Percentiles rank a stretch among this genome's conserved stretches.
These are phyloP conservation scores for Colletotrichum chrysophilum DNA, from an alignment of 2,329 filamentous ascomycete genomes.

Conservation along the genomic window DNA sequence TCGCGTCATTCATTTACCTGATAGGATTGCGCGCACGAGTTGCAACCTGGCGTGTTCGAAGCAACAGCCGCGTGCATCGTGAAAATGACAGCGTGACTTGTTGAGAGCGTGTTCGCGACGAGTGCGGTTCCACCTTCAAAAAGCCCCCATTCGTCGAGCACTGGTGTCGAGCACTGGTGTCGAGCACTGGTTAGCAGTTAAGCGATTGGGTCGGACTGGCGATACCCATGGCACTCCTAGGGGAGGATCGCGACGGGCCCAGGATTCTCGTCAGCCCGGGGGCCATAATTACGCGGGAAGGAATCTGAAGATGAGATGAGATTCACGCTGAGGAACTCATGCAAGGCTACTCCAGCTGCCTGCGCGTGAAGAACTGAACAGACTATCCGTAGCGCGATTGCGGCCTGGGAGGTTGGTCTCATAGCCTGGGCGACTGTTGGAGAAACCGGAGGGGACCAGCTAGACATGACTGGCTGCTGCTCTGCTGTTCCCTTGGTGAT, in stretches of 20 bases:
- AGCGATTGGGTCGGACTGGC: background rate
- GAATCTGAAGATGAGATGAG: slow-evolving; percentile 9
- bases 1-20: background rate
- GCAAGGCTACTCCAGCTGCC: slow-evolving; percentile 12
- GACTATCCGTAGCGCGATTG: background rate
- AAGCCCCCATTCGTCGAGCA: background rate
- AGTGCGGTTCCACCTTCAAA: background rate
- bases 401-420: background rate
- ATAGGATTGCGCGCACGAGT: background rate
- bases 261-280: background rate
- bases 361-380: slow-evolving; percentile 15
- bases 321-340: slow-evolving; percentile 14
- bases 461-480: background rate
- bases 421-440: background rate
- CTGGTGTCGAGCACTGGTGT: background rate
- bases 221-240: background rate
- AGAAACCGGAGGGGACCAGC: background rate
- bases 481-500: slow-evolving; percentile 14
- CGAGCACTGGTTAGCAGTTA: background rate
- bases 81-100: background rate
- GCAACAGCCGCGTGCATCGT: background rate
- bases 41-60: background rate
- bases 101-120: background rate
- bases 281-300: background rate
- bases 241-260: background rate